Base-by-base conservation (phyloP, 139 green algal genomes). In the Chlamydomonas eustigma region DNA sequence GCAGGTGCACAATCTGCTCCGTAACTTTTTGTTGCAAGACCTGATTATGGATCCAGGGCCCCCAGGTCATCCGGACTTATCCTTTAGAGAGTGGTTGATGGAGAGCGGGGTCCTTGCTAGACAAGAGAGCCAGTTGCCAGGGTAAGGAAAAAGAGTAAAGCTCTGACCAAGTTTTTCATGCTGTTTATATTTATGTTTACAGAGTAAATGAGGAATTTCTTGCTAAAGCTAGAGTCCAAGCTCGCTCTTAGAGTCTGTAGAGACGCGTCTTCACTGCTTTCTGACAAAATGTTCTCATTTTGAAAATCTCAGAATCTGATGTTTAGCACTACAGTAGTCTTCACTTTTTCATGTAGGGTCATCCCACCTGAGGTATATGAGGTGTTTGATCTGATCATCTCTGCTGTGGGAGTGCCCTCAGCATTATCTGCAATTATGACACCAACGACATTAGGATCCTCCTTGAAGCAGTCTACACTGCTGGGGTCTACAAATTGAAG, bases 51-150 rank as follows among this genome's bases (percentile, higher is more conserved):
- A 8, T 4, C 33, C 65, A 34, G 65, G 65, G 28, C 32, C 5
- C 5, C 18, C 65, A 3, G 4, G 8, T 4, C 8, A 72, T 12
- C 65, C 65, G 18, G 65, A 72, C 65, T 34, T 72, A 33, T 12
- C 18, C 33, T 72, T 72, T 34, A 33, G 65, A 4, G 33, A 72
- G 65, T 72, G 65, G 65, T 34, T 72, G 22, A 72, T 72, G 65
- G 24, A 34, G 22, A 50, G 24, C 44, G 65, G 65, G 8, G 65
- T 72, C 33, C 65, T 72, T 4, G 65, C 65, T 18, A 33, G 65
- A 6, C 31, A 33, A 68, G 52, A 68, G 12, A 68, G n/a, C 12
- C 52, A 31, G 12, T 25, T 22, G 6, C 52, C 52, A 68, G 52
- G 52, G 52, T 68, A 28, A 68, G 52, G 12, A 58, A 28, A 12